Evolutionary conservation across 2,329 filamentous ascomycete species (phyloP).

Genomic region (Fusarium nelsonii): DNA sequence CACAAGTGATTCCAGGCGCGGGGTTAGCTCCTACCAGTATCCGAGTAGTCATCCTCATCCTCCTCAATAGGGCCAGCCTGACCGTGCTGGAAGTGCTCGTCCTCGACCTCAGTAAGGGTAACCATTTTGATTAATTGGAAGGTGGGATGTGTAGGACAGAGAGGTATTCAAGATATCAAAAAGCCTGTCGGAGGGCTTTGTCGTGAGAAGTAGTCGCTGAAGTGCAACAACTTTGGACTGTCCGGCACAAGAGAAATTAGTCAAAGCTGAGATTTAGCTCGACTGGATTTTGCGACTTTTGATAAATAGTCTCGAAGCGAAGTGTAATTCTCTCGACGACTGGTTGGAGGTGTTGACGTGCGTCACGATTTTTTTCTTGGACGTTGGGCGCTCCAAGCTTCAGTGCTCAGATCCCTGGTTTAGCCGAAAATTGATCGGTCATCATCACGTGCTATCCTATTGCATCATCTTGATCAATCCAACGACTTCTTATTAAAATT

Average conservation of each 20-base stretch:
- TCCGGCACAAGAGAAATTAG: neutral
- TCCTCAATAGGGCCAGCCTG: slow-evolving; percentile 82
- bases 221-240: neutral
- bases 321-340: slow-evolving; percentile 33
- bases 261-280: neutral
- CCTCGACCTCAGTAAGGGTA: slow-evolving; percentile 95
- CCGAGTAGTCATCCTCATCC: slow-evolving; percentile 94
- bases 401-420: slow-evolving; percentile 31
- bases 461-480: neutral
- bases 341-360: slow-evolving; percentile 41
- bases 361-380: slow-evolving; percentile 50
- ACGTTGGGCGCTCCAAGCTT: slow-evolving; percentile 15
- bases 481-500: neutral
- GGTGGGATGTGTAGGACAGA: slow-evolving; percentile 6
- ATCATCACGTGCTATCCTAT: slow-evolving; percentile 41
- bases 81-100: slow-evolving; percentile 88
- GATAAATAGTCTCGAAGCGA: slow-evolving; percentile 23
- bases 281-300: neutral
- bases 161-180: slow-evolving; percentile 21
- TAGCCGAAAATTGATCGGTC: slow-evolving; percentile 40
- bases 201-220: slow-evolving; percentile 1
- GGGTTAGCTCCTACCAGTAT: slow-evolving; percentile 76
- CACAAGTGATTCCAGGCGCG: slow-evolving; percentile 11
- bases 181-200: slow-evolving; percentile 21
- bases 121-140: slow-evolving; percentile 75